Base-by-base conservation (phyloP, 1,284 basidiomycete species). In the Marasmius tenuissimus region DNA sequence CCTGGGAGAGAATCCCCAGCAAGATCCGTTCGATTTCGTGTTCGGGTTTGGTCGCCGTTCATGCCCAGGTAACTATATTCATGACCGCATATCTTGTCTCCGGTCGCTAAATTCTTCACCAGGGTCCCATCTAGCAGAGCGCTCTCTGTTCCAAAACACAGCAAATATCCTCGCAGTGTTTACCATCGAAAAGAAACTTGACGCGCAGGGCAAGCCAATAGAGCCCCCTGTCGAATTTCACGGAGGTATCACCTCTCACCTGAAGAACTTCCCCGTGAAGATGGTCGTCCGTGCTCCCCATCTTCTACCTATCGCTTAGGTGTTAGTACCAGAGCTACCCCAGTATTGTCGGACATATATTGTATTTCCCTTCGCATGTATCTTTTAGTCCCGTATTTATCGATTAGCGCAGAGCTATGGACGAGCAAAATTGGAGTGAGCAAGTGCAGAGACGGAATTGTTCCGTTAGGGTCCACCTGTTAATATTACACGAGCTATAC, bases 121-220 rank as follows among this genome's bases (percentile, higher is more conserved):
- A 72, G 72, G 71, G 38, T 67, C 69, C 20, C 72, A 76, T 57
- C 67, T 79, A 37, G 76, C 76, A 0, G 72, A 77, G 64, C 63
- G 69, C 55, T 72, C 75, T 1, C 27, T 79, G n/a, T 77, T 74
- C 58, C 61, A 77, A 40, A 74, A 69, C 37, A 68, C 74, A 18
- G 47, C 70, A 4, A 77, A 72, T 51, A 73, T 78, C 14, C 71
- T 82, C n/a, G 74, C 78, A 3, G 63, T 69, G 11, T 80, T 80
- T 58, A 63, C 71, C 48, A 75, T 82, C 33, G 66, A 68, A 0
- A 79, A 76, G 62, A 71, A 73, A 8, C 61, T 65, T n/a, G 75
- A 77, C 59, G 65, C 61, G 20, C 5, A 33, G 27, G 55, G 60
- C 8, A 54, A 61, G 5, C n/a, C 38, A 5, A 52, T 61, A 5